A percentile compares a stretch with the other conserved stretches of the same genome.
Conservation (phyloP, 192 early-diverging fungal species). For the Backusella sp. region DNA sequence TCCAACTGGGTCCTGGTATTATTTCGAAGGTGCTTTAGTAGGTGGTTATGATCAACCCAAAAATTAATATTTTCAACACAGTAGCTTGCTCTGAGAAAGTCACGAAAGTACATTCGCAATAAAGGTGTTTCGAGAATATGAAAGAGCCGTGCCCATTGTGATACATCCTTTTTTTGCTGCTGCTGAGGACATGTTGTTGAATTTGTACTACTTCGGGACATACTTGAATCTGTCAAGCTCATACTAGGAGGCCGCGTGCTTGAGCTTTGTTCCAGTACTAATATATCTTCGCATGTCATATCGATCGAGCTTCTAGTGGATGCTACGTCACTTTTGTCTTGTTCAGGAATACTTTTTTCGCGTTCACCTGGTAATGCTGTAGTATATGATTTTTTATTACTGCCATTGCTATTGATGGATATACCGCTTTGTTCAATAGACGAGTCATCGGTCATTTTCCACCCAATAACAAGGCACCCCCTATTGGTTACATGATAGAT, state of each 20-base stretch:
- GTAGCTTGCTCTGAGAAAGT: slow-evolving; percentile 60
- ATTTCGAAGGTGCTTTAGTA: slow-evolving; percentile 37
- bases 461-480: background rate
- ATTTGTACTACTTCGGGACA: background rate
- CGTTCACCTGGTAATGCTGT: background rate
- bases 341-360: background rate
- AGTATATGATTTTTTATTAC: background rate
- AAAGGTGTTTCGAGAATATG: slow-evolving; percentile 54
- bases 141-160: slow-evolving; percentile 44
- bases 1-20: slow-evolving; percentile 26
- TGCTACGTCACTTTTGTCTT: background rate
- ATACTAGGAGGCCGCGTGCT: background rate
- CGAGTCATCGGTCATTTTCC: slow-evolving; percentile 6
- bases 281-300: background rate
- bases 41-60: slow-evolving; percentile 50
- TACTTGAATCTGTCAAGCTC: slow-evolving; percentile 6
- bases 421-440: background rate
- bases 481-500: slow-evolving; percentile 14
- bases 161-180: background rate
- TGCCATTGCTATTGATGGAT: background rate
- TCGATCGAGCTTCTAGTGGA: background rate
- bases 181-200: background rate
- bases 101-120: slow-evolving; percentile 55
- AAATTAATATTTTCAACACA: slow-evolving; percentile 79
- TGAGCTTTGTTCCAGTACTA: background rate